A percentile compares a stretch with the other conserved stretches of the same genome.
Conservation (phyloP, 768 basidiomycete genomes). For the Mrakia frigida region DNA sequence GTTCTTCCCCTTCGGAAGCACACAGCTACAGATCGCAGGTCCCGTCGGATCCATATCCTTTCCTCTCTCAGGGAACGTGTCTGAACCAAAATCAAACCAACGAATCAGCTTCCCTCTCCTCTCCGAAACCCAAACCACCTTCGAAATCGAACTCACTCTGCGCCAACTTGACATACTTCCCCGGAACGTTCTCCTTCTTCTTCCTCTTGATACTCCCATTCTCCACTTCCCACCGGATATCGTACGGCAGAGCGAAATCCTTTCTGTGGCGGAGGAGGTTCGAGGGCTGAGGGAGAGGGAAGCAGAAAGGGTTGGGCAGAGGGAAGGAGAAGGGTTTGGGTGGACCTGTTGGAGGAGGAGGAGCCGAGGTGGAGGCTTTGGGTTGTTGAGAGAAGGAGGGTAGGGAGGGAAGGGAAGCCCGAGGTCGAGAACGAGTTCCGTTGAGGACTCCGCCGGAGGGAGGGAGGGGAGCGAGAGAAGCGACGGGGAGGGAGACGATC, state of each 20-base stretch:
- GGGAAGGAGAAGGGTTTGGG: neutral
- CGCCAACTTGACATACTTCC: conserved; percentile 16
- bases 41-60: conserved; percentile 7
- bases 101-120: neutral
- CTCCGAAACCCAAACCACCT: neutral
- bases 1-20: neutral
- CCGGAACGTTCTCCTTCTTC: conserved; percentile 32
- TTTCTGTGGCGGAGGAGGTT: conserved; percentile 35
- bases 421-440: neutral
- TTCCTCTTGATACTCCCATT: conserved; percentile 37
- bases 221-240: conserved; percentile 39
- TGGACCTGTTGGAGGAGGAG: neutral
- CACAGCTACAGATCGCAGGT: conserved; percentile 9
- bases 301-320: neutral
- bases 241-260: conserved; percentile 41
- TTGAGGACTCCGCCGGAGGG: neutral
- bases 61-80: conserved; percentile 11
- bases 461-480: neutral
- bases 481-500: neutral
- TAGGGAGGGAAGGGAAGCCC: neutral
- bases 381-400: neutral
- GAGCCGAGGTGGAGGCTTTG: too few relatives aligned
- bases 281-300: conserved; percentile 38
- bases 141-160: conserved; percentile 31
- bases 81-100: neutral